Percentiles rank a stretch among this genome's conserved stretches.
Evolutionary conservation across 2,329 filamentous ascomycete species (phyloP).

Genomic region (Aspergillus costaricaensis): DNA sequence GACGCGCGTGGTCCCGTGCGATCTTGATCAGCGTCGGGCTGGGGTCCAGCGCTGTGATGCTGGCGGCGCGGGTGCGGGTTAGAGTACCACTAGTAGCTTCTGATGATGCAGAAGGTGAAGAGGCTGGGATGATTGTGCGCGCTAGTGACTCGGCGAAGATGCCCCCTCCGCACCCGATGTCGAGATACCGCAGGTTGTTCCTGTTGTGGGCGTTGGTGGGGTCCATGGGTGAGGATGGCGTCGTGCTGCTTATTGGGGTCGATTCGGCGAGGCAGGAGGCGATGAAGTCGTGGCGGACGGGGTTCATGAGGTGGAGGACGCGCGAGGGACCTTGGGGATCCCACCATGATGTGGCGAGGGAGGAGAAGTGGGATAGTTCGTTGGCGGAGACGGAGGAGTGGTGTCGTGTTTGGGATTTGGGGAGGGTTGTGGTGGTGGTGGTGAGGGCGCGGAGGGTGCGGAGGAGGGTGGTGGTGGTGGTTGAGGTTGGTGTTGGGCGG

Average conservation of each 20-base stretch:
- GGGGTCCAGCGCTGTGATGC: conserved; percentile 50
- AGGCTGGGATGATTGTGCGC: conserved; percentile 43
- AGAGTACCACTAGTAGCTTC: conserved; percentile 2
- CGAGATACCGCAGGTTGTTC: conserved; percentile 65
- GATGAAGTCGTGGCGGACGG: conserved; percentile 91
- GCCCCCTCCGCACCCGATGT: conserved; percentile 92
- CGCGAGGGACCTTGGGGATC: conserved; percentile 90
- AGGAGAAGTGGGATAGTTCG: conserved; percentile 93
- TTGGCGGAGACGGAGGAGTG: conserved; percentile 76
- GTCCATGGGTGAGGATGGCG: neutral
- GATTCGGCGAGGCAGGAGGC: conserved; percentile 65
- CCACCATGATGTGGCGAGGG: conserved; percentile 94
- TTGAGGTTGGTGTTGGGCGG: conserved; percentile 7
- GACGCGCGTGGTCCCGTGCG: conserved; percentile 72
- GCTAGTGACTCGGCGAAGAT: conserved; percentile 80
- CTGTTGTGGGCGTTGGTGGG: conserved; percentile 22
- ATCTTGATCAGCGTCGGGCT: conserved; percentile 54
- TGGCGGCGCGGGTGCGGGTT: conserved; percentile 41
- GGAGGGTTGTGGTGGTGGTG: conserved; percentile 18
- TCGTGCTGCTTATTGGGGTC: conserved; percentile 28
- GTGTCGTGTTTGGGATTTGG: conserved; percentile 32
- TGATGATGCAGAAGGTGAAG: neutral
- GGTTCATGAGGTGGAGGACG: conserved; percentile 96
- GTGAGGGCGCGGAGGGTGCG: conserved; percentile 8
- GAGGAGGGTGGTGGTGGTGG: conserved; percentile 4